phyloP scores from a whole-genome alignment of 371 early-diverging fungal genomes.

The Actinomortierella ambigua region DNA sequence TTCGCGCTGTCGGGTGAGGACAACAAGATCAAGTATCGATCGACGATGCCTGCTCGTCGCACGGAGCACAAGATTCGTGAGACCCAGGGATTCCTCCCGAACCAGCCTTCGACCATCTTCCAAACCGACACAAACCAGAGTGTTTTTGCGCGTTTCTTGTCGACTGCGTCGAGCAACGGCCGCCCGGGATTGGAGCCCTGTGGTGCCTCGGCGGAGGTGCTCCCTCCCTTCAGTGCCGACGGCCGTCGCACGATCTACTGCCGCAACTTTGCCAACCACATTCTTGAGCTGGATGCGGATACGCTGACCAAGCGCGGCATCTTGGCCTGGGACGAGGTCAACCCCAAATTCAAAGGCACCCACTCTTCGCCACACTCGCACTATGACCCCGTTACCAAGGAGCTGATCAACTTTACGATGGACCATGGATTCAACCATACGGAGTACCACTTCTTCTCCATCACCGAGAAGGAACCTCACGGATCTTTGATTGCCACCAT shows the following conservation, averaged over 20 bases:
- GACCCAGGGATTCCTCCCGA: conserved; percentile 70
- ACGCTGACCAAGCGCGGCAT: conserved; percentile 73
- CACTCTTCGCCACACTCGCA: conserved; percentile 74
- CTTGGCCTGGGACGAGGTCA: conserved; percentile 67
- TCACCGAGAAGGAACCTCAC: conserved; percentile 62
- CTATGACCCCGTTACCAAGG: conserved; percentile 69
- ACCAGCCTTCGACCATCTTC: conserved; percentile 70
- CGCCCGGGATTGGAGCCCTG: conserved; percentile 67
- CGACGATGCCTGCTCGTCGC: conserved; percentile 62
- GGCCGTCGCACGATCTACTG: conserved; percentile 62
- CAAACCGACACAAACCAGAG: conserved; percentile 72
- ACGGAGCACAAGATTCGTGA: conserved; percentile 65
- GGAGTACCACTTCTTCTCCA: conserved; percentile 68
- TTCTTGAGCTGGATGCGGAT: conserved; percentile 77
- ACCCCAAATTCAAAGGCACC: conserved; percentile 72
- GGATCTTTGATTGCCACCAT: conserved; percentile 71
- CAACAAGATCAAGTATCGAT: conserved; percentile 63
- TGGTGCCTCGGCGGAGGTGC: conserved; percentile 54
- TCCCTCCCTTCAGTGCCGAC: conserved; percentile 56
- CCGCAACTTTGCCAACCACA: conserved; percentile 64
- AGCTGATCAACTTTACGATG: conserved; percentile 77
- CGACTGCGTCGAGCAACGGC: conserved; percentile 51
- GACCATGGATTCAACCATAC: conserved; percentile 70
- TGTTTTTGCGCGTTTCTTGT: conserved; percentile 60
- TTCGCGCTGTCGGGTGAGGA: conserved; percentile 64